Percentiles rank a stretch among this genome's conserved stretches.
Conservation (phyloP, 2,329 filamentous ascomycete species). For the Talaromyces sp. region DNA sequence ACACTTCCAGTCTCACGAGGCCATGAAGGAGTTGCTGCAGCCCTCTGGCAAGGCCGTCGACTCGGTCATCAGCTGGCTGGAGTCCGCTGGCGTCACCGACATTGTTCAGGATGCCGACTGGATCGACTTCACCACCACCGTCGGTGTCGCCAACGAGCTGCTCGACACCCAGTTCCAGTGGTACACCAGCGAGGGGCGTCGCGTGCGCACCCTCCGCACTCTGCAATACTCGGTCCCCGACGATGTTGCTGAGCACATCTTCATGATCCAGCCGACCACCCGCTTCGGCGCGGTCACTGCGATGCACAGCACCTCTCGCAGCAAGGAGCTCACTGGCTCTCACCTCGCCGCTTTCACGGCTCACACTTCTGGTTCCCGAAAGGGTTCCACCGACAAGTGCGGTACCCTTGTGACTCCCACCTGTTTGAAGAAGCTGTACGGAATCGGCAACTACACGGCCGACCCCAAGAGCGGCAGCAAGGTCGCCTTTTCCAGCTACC, state of each 20-base stretch:
- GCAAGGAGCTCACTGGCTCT: background rate
- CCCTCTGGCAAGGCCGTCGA: constrained; percentile 46
- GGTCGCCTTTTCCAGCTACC: constrained; percentile 45
- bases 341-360: background rate
- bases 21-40: constrained; percentile 51
- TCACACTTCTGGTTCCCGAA: background rate
- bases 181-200: constrained; percentile 45
- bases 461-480: constrained; percentile 30
- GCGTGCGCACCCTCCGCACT: constrained; percentile 47
- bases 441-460: constrained; percentile 37
- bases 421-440: constrained; percentile 49
- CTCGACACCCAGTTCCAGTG: constrained; percentile 54
- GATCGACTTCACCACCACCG: constrained; percentile 48
- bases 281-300: constrained; percentile 40
- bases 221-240: constrained; percentile 59
- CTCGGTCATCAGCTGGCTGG: constrained; percentile 53
- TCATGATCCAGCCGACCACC: constrained; percentile 62
- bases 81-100: constrained; percentile 42
- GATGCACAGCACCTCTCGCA: background rate
- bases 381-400: background rate
- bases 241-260: constrained; percentile 50
- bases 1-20: constrained; percentile 52
- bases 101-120: constrained; percentile 54
- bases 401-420: constrained; percentile 36
- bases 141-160: constrained; percentile 47